These are phyloP conservation scores for Taiwanofungus camphoratus DNA, from an alignment of 1,284 basidiomycete species.

Conservation along the genomic window DNA sequence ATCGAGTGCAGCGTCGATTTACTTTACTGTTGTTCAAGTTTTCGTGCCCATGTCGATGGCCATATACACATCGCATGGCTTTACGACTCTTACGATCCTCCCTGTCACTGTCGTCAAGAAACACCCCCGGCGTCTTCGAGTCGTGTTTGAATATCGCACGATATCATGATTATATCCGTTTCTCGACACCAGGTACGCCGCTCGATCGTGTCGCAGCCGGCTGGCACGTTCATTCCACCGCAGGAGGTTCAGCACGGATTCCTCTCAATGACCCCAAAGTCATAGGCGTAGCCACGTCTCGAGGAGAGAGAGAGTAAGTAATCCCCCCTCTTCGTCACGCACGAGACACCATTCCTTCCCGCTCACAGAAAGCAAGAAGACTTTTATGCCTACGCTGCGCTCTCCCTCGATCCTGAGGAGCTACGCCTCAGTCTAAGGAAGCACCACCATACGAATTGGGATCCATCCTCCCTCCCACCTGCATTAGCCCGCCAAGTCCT, in stretches of 20 bases:
- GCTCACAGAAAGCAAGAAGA: constrained; percentile 71
- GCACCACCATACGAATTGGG: constrained; percentile 63
- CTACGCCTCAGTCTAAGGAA: constrained; percentile 61
- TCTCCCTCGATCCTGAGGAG: constrained; percentile 72
- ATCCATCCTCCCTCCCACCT: constrained; percentile 53
- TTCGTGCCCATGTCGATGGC: constrained; percentile 24
- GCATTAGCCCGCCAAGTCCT: constrained; percentile 69
- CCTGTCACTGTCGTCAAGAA: constrained; percentile 8
- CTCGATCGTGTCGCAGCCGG: background rate
- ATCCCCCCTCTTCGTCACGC: background rate
- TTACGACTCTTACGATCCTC: constrained; percentile 14
- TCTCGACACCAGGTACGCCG: constrained; percentile 46
- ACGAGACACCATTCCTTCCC: background rate
- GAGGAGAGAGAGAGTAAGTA: constrained; percentile 66
- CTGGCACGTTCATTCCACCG: background rate
- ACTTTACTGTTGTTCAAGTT: no score
- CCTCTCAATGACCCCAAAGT: constrained; percentile 47
- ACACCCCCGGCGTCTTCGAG: constrained; percentile 5
- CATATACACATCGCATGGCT: constrained; percentile 23
- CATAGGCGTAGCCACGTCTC: constrained; percentile 70
- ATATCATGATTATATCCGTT: constrained; percentile 70
- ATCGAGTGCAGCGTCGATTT: no score
- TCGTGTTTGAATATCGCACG: constrained; percentile 11
- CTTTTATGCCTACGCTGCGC: constrained; percentile 68
- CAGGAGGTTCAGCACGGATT: constrained; percentile 35